phyloP scores from a whole-genome alignment of 768 basidiomycete species.

The Myochromella boudieri region DNA sequence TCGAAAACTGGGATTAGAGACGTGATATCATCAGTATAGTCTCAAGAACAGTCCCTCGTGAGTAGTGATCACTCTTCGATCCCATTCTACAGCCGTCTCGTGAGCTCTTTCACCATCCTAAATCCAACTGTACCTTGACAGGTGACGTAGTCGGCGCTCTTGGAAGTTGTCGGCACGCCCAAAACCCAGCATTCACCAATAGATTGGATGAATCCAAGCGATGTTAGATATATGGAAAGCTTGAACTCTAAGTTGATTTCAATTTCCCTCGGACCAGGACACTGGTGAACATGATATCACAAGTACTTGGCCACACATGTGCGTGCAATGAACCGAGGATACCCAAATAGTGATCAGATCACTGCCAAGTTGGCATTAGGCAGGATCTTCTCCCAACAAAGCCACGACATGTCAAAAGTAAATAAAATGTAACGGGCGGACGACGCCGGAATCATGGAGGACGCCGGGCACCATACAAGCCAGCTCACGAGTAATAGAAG shows the following conservation, averaged over 20 bases:
- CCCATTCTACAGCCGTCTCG: constrained; percentile 4
- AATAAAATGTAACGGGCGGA: constrained; percentile 11
- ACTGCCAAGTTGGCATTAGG: constrained; percentile 4
- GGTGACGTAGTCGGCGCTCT: constrained; percentile 14
- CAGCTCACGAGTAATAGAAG: constrained; percentile 8
- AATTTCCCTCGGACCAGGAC: too few relatives aligned
- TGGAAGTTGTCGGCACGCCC: not conserved
- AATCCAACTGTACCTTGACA: constrained; percentile 10
- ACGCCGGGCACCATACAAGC: constrained; percentile 8
- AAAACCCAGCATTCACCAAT: not conserved
- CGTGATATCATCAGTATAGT: constrained; percentile 2
- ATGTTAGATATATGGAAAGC: too few relatives aligned
- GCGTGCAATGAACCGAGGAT: constrained; percentile 2
- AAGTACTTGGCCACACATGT: constrained; percentile 7
- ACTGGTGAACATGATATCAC: too few relatives aligned
- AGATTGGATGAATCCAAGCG: too few relatives aligned
- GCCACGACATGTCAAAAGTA: constrained; percentile 11
- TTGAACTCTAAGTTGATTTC: too few relatives aligned
- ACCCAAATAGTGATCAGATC: constrained; percentile 10
- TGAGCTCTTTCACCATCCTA: constrained; percentile 2
- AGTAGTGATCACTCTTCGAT: not conserved
- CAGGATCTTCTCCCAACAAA: constrained; percentile 16
- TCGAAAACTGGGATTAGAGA: too few relatives aligned
- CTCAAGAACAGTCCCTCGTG: not conserved
- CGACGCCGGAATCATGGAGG: constrained; percentile 11